Conservation (phyloP, 75 land plant species). For the Picea sitchensis region DNA sequence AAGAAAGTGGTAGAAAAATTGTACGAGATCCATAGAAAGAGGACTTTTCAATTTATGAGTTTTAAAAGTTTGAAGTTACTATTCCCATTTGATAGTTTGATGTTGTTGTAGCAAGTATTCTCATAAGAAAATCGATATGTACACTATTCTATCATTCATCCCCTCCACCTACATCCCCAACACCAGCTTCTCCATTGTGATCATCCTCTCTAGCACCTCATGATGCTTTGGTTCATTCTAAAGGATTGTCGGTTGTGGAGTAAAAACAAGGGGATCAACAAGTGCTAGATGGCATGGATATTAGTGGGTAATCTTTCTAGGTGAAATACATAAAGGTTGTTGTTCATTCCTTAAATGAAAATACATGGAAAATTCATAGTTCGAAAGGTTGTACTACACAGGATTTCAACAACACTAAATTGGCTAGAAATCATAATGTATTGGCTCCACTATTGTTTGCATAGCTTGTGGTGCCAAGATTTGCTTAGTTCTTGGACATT, state of each 20-base stretch:
- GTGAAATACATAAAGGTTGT: neutral
- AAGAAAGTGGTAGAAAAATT: neutral
- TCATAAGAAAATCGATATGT: slow-evolving; percentile 44
- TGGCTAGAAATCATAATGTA: no score
- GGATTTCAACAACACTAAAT: no score
- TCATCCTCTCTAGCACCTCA: slow-evolving; percentile 25
- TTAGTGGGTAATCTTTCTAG: neutral
- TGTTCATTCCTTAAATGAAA: neutral
- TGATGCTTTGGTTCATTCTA: neutral
- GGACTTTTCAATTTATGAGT: slow-evolving; percentile 23
- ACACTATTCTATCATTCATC: neutral
- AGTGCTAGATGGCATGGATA: neutral
- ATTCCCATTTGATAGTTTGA: slow-evolving; percentile 26
- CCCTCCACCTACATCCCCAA: slow-evolving; percentile 6
- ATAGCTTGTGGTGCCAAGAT: no score
- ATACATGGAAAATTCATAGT: no score
- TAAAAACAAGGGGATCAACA: neutral
- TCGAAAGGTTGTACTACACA: no score
- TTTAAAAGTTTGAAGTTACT: slow-evolving; percentile 38
- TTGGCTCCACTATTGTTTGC: no score
- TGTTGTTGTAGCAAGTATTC: slow-evolving; percentile 28
- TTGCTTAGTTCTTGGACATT: no score
- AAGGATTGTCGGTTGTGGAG: neutral
- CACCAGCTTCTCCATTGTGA: neutral
- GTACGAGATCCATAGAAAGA: neutral